Conservation (phyloP, 176 grass and related monocot species). For the Tillandsia leiboldiana region DNA sequence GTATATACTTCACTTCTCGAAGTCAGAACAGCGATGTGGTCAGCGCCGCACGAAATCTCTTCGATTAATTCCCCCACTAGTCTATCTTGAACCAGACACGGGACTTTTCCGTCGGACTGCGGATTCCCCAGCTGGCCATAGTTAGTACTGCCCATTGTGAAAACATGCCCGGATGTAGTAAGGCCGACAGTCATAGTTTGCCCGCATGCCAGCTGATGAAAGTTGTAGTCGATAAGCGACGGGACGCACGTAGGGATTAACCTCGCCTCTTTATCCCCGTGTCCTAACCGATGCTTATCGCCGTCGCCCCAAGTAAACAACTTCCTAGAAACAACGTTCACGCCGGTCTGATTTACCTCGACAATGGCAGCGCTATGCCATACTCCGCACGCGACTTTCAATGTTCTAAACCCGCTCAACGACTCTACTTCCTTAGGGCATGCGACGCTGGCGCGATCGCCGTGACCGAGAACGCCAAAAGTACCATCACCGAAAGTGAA, state of each 20-base stretch:
- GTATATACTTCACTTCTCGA: conserved; percentile 88
- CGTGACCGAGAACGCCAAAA: conserved; percentile 84
- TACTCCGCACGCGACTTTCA: conserved; percentile 73
- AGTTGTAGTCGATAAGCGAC: conserved; percentile 70
- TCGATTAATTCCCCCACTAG: conserved; percentile 51
- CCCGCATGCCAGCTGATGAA: conserved; percentile 79
- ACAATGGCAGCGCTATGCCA: conserved; percentile 94
- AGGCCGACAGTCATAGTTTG: conserved; percentile 74
- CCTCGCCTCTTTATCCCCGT: conserved; percentile 68
- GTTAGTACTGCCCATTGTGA: conserved; percentile 71
- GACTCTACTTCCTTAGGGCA: conserved; percentile 71
- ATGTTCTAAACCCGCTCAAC: conserved; percentile 39
- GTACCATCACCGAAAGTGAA: conserved; percentile 85
- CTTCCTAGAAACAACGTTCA: conserved; percentile 46
- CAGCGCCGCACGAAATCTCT: conserved; percentile 60
- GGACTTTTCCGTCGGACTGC: conserved; percentile 58
- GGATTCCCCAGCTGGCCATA: conserved; percentile 80
- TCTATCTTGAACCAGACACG: conserved; percentile 62
- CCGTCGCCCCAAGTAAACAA: conserved; percentile 94
- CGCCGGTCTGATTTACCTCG: conserved; percentile 37
- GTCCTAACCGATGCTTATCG: conserved; percentile 69
- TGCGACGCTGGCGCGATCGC: conserved; percentile 47
- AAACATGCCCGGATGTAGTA: conserved; percentile 75
- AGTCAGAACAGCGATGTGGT: conserved; percentile 56
- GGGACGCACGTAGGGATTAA: conserved; percentile 60